Evolutionary conservation across 441 rosid genomes (phyloP).

Genomic region (Bruguiera hainesii): DNA sequence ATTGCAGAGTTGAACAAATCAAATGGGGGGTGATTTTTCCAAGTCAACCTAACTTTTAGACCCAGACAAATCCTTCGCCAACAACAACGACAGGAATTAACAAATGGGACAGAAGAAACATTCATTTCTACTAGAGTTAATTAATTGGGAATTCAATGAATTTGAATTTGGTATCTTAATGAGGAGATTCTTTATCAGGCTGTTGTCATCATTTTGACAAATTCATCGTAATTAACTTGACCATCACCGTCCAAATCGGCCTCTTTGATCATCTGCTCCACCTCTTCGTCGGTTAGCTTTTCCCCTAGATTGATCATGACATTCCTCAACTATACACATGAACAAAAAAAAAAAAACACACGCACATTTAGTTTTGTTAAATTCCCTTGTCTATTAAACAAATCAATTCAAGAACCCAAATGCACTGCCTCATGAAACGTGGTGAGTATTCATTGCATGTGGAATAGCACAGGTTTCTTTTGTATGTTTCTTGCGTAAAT

Average conservation of each 20-base stretch:
- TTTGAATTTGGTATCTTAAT: background rate
- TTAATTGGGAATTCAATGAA: background rate
- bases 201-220: slow-evolving; percentile 76
- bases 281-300: slow-evolving; percentile 81
- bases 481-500: slow-evolving; percentile 5
- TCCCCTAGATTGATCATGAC: slow-evolving; percentile 96
- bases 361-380: background rate
- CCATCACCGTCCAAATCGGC: slow-evolving; percentile 98
- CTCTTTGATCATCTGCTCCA: slow-evolving; percentile 82
- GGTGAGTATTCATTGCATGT: slow-evolving; percentile 32
- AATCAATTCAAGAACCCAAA: slow-evolving; percentile 1
- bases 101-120: background rate
- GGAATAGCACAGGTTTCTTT: background rate
- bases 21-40: slow-evolving; percentile 8
- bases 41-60: slow-evolving; percentile 14
- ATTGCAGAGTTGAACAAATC: slow-evolving; percentile 18
- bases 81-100: background rate
- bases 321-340: slow-evolving; percentile 64
- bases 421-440: slow-evolving; percentile 17
- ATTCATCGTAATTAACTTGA: slow-evolving; percentile 84
- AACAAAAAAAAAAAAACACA: background rate
- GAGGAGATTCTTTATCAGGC: slow-evolving; percentile 15
- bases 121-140: background rate
- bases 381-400: background rate
- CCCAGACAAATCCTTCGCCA: background rate